phyloP scores from a whole-genome alignment of 2,329 filamentous ascomycete species.

The Ambrosiella xylebori region DNA sequence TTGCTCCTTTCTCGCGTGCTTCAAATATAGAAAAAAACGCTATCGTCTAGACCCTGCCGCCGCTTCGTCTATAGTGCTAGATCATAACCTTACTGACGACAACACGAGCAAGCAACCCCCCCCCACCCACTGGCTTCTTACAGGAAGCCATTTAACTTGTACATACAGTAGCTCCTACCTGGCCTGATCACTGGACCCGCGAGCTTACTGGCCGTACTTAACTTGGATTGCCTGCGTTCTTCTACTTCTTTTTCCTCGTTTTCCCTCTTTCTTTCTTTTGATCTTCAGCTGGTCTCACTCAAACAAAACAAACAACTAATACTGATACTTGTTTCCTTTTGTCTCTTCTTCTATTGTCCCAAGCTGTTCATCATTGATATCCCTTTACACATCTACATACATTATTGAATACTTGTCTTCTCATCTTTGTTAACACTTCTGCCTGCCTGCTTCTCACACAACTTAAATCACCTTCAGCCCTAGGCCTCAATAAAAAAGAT shows the following conservation, averaged over 20 bases:
- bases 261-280: constrained; percentile 23
- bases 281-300: constrained; percentile 40
- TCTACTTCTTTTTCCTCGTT: constrained; percentile 13
- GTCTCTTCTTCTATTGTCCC: constrained; percentile 18
- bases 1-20: neutral
- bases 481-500: neutral
- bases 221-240: neutral
- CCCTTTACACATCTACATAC: neutral
- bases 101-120: neutral
- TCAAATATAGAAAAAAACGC: neutral
- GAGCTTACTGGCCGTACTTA: neutral
- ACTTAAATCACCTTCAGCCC: neutral
- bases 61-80: neutral
- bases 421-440: neutral
- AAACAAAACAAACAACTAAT: constrained; percentile 15
- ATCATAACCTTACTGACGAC: too few relatives aligned
- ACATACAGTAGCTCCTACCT: neutral
- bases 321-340: constrained; percentile 21
- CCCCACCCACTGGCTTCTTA: neutral
- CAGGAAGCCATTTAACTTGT: neutral
- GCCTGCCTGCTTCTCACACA: neutral
- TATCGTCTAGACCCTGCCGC: neutral
- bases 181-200: neutral
- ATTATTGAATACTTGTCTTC: neutral
- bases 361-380: constrained; percentile 11